Conservation (phyloP, 139 green algal species). For the Picochlorum sp. region DNA sequence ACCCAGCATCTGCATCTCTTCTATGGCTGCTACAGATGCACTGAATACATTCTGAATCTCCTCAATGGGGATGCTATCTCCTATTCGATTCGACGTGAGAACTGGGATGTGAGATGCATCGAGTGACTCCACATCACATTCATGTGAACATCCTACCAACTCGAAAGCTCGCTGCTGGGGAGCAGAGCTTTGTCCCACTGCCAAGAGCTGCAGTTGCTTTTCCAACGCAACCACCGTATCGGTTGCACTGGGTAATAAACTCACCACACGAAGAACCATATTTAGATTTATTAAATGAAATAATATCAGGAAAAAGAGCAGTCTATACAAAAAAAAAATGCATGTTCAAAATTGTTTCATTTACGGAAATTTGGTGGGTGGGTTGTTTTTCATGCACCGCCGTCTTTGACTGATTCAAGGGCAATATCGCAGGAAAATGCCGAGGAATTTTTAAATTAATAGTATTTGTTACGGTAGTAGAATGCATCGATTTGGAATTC, state of each 20-base stretch:
- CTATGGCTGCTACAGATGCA: slow-evolving; percentile 26
- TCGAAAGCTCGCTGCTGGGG: background rate
- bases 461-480: no score
- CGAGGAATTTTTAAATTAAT: no score
- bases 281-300: no score
- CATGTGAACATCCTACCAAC: no score
- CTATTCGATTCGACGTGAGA: slow-evolving; percentile 30
- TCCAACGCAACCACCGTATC: slow-evolving; percentile 36
- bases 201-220: background rate
- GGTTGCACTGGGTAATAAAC: slow-evolving; percentile 44
- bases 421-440: no score
- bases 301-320: no score
- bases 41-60: slow-evolving; percentile 34
- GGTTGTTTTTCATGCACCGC: no score
- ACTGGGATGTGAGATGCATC: slow-evolving; percentile 17
- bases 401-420: no score
- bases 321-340: no score
- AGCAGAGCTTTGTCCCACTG: background rate
- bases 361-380: no score
- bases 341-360: no score
- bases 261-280: slow-evolving; percentile 28
- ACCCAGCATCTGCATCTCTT: slow-evolving; percentile 25
- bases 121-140: slow-evolving; percentile 16
- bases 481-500: no score
- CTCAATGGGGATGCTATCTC: slow-evolving; percentile 13